A percentile compares a stretch with the other conserved stretches of the same genome.
Conservation (phyloP, 371 early-diverging fungal species). For the Mortierella sp. region DNA sequence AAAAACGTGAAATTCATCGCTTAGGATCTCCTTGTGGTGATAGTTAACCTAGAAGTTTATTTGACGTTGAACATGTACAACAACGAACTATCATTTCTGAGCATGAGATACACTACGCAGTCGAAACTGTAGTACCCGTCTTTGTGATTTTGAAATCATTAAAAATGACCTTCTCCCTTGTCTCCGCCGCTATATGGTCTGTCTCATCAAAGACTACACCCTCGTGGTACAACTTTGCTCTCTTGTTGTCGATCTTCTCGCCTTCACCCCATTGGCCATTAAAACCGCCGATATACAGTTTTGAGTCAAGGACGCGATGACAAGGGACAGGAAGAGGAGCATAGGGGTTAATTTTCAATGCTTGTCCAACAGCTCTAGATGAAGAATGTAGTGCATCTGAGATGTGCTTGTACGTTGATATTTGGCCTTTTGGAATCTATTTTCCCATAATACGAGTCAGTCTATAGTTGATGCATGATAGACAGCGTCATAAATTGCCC, state of each 20-base stretch:
- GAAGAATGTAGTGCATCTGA: conserved; percentile 71
- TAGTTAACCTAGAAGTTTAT: neutral
- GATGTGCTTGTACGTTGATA: conserved; percentile 82
- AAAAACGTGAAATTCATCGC: too few species aligned
- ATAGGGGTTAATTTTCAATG: conserved; percentile 81
- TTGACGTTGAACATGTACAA: neutral
- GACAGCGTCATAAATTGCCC: neutral
- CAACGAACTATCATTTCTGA: too few species aligned
- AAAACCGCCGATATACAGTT: conserved; percentile 81
- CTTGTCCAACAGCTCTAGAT: conserved; percentile 86
- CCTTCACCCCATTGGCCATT: conserved; percentile 74
- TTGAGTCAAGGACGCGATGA: conserved; percentile 81
- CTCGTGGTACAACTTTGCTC: conserved; percentile 76
- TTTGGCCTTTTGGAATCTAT: conserved; percentile 75
- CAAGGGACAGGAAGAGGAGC: conserved; percentile 85
- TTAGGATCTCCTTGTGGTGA: too few species aligned
- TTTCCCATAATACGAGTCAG: neutral
- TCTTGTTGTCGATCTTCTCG: conserved; percentile 73
- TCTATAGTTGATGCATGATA: neutral
- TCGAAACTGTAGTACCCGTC: neutral
- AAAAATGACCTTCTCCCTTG: conserved; percentile 65
- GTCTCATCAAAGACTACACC: conserved; percentile 75
- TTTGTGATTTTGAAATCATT: conserved; percentile 58
- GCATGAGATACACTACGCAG: neutral
- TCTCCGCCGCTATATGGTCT: conserved; percentile 63